Percentiles rank a stretch among this genome's conserved stretches.
Evolutionary conservation across 345 rosid genomes (phyloP).

Genomic region (Arabis hirsuta): DNA sequence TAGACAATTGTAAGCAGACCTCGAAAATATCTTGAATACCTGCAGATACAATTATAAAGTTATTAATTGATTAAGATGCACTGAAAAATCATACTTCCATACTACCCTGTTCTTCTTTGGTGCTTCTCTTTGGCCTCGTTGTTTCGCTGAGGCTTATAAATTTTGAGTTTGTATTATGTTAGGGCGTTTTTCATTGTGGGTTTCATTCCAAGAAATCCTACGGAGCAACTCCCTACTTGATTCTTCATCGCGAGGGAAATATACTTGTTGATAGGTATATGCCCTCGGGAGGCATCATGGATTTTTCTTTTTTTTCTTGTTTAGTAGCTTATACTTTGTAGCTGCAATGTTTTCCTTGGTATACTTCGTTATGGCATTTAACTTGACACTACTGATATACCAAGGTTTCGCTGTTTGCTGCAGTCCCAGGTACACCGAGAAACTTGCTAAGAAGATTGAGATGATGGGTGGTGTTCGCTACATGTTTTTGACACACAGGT

Average conservation of each 20-base stretch:
- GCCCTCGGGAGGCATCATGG: not conserved
- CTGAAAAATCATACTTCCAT: not conserved
- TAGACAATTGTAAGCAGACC: constrained; percentile 10
- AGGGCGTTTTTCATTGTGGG: constrained; percentile 74
- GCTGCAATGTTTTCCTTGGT: constrained; percentile 2
- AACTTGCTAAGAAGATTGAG: constrained; percentile 56
- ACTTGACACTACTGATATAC: constrained; percentile 7
- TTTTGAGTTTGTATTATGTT: constrained; percentile 19
- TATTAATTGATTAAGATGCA: constrained; percentile 11
- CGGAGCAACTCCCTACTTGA: constrained; percentile 66
- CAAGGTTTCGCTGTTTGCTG: constrained; percentile 24
- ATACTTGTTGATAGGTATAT: constrained; percentile 64
- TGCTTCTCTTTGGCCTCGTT: constrained; percentile 9
- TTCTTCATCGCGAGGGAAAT: constrained; percentile 63
- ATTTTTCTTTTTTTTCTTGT: constrained; percentile 1
- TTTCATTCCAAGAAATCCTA: constrained; percentile 69
- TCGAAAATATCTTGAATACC: not conserved
- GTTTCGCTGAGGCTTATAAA: constrained; percentile 7
- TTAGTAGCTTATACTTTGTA: not conserved
- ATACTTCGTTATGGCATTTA: not conserved
- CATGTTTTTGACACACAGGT: constrained; percentile 73
- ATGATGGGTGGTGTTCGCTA: constrained; percentile 59
- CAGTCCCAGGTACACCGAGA: constrained; percentile 66
- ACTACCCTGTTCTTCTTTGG: constrained; percentile 14
- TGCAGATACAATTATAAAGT: not conserved